phyloP scores from a whole-genome alignment of 2,329 filamentous ascomycete genomes.

The Clarireedia paspali region DNA sequence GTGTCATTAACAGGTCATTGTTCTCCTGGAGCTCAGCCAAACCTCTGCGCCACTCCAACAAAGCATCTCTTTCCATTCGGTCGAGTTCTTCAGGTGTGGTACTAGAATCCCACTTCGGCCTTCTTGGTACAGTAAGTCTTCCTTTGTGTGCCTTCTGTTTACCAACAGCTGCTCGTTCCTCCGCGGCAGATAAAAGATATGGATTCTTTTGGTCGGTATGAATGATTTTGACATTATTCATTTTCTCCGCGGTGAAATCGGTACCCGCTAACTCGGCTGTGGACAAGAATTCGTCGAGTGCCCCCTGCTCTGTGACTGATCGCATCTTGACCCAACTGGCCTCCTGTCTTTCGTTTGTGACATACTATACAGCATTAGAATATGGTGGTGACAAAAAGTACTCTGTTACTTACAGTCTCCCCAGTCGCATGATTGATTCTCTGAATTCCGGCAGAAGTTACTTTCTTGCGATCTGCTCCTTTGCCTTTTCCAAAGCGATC shows the following conservation, averaged over 20 bases:
- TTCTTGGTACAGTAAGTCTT: constrained; percentile 78
- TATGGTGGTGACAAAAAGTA: background rate
- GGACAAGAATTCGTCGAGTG: constrained; percentile 90
- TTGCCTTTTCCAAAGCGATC: constrained; percentile 95
- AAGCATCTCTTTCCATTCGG: constrained; percentile 65
- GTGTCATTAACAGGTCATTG: constrained; percentile 92
- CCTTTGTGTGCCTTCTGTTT: constrained; percentile 78
- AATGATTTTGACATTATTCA: constrained; percentile 98
- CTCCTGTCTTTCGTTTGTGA: constrained; percentile 85
- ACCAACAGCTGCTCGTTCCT: constrained; percentile 69
- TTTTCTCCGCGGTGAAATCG: constrained; percentile 97
- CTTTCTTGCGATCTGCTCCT: constrained; percentile 71
- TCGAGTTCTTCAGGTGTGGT: constrained; percentile 84
- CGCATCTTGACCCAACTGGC: constrained; percentile 99
- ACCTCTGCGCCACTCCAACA: constrained; percentile 83
- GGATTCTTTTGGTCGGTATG: constrained; percentile 95
- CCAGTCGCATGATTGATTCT: constrained; percentile 74
- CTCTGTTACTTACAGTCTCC: constrained; percentile 49
- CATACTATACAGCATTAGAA: constrained; percentile 50
- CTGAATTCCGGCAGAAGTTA: constrained; percentile 42
- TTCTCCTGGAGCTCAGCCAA: constrained; percentile 90
- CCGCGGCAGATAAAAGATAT: constrained; percentile 75
- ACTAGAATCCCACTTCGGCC: constrained; percentile 78
- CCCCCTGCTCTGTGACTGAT: constrained; percentile 93
- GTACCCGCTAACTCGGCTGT: constrained; percentile 97